phyloP scores from a whole-genome alignment of 116 monocot species.

The Trichopus zeylanicus region DNA sequence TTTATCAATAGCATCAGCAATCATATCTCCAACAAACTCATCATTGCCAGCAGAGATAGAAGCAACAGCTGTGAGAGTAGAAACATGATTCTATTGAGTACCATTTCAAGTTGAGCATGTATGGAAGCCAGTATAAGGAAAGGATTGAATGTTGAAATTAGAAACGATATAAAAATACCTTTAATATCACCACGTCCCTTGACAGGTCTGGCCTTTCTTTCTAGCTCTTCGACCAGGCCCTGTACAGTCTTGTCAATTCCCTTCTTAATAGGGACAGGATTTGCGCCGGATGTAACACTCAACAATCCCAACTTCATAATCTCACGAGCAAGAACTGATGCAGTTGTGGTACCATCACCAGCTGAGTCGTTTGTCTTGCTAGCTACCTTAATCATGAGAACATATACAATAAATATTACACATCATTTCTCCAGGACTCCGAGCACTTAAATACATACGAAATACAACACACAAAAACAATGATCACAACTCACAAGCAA shows the following conservation, averaged over 20 bases:
- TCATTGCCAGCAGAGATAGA: conserved; percentile 1
- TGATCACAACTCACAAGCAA: no score
- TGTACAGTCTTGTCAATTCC: conserved; percentile 81
- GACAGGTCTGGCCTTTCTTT: conserved; percentile 57
- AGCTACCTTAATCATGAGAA: conserved; percentile 47
- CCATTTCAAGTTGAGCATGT: neutral
- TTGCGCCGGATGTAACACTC: conserved; percentile 63
- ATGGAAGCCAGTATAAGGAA: neutral
- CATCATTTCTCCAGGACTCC: no score
- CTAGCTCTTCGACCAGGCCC: conserved; percentile 50
- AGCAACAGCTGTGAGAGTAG: neutral
- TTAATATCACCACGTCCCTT: conserved; percentile 70
- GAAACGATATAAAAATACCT: conserved; percentile 19
- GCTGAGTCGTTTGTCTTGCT: conserved; percentile 75
- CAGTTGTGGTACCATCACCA: conserved; percentile 89
- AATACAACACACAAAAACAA: no score
- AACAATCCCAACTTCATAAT: conserved; percentile 69
- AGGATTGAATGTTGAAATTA: neutral
- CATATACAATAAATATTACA: conserved; percentile 2
- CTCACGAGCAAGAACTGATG: conserved; percentile 72
- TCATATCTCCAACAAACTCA: conserved; percentile 1
- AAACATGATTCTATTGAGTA: neutral
- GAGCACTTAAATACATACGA: no score
- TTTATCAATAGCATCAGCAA: neutral
- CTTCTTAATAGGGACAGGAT: conserved; percentile 79